Conservation (phyloP, 768 basidiomycete species). For the Tulasnella sp. region DNA sequence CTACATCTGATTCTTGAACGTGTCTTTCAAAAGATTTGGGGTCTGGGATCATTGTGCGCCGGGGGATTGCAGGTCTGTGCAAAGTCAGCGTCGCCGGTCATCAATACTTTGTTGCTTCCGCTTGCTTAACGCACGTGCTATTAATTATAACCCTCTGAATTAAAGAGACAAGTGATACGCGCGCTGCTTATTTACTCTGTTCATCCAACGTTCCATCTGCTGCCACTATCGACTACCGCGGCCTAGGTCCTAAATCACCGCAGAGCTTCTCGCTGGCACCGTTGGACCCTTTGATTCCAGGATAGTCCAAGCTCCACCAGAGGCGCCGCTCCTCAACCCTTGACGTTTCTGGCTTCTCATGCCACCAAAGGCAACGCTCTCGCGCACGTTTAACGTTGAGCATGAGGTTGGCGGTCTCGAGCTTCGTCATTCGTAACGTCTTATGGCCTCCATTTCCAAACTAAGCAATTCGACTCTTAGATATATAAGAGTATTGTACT, state of each 20-base stretch:
- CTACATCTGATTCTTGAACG: no score
- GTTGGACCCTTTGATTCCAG: constrained; percentile 8
- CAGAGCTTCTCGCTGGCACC: constrained; percentile 15
- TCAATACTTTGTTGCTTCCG: background rate
- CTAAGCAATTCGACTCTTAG: background rate
- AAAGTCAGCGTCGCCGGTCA: background rate
- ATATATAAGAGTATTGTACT: no score
- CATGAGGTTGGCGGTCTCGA: no score
- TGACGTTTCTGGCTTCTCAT: background rate
- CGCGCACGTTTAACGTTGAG: background rate
- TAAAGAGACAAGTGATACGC: background rate
- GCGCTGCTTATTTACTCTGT: background rate
- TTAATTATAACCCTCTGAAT: background rate
- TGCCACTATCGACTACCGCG: background rate
- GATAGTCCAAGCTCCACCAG: background rate
- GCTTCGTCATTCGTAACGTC: background rate
- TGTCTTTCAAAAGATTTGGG: no score
- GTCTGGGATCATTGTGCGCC: background rate
- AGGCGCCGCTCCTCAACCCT: background rate
- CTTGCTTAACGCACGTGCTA: background rate
- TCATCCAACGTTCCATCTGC: background rate
- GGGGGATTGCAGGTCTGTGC: background rate
- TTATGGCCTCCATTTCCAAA: background rate
- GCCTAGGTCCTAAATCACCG: background rate
- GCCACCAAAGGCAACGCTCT: background rate